Evolutionary conservation across 2,329 filamentous ascomycete species (phyloP).

Genomic region (Pleomassaria siparia): DNA sequence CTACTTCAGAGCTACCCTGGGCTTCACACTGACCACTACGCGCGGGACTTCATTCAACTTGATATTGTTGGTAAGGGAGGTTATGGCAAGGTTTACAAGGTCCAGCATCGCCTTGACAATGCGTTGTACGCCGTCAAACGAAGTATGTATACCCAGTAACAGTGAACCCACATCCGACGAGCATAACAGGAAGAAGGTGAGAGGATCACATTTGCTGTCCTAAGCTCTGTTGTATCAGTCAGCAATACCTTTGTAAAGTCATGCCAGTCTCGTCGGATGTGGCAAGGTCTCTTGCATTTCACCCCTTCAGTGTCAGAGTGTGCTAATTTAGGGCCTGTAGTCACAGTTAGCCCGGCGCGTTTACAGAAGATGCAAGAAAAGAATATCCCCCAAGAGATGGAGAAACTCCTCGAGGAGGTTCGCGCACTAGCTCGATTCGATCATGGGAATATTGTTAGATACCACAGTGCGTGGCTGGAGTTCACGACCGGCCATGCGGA

Average conservation of each 20-base stretch:
- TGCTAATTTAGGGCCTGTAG: too few relatives aligned
- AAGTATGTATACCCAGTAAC: too few relatives aligned
- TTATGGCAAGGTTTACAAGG: constrained; percentile 66
- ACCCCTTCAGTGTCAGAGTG: too few relatives aligned
- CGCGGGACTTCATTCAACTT: constrained; percentile 42
- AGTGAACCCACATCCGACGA: too few relatives aligned
- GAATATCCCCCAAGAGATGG: constrained; percentile 55
- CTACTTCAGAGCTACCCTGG: constrained; percentile 29
- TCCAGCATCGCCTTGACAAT: constrained; percentile 62
- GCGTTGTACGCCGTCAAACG: constrained; percentile 68
- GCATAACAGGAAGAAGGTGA: too few relatives aligned
- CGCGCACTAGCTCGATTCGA: constrained; percentile 63
- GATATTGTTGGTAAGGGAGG: constrained; percentile 64
- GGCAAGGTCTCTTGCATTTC: too few relatives aligned
- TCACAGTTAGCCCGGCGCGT: constrained; percentile 57
- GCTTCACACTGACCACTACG: constrained; percentile 35
- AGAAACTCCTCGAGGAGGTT: constrained; percentile 61
- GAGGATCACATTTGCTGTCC: too few relatives aligned
- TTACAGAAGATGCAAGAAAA: constrained; percentile 56
- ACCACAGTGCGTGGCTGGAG: constrained; percentile 67
- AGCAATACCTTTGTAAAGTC: too few relatives aligned
- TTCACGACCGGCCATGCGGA: constrained; percentile 27
- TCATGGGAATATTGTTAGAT: constrained; percentile 67
- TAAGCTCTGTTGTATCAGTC: too few relatives aligned
- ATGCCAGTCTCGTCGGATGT: too few relatives aligned